Conservation (phyloP, 805 yeast genomes). For the Saccharomycopsis javanensis region DNA sequence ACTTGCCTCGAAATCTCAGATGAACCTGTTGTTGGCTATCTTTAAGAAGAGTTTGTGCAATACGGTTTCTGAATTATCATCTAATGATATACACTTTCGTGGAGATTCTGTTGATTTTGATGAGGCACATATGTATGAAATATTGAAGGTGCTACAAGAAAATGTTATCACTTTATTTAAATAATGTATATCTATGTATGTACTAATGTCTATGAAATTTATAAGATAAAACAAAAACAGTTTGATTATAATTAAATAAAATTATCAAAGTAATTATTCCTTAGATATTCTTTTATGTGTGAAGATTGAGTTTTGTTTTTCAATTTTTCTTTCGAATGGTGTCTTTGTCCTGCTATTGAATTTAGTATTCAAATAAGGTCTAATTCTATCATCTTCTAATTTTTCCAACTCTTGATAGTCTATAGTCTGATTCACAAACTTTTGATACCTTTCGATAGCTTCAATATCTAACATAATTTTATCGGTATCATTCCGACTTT, state of each 20-base stretch:
- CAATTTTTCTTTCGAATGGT: constrained; percentile 2
- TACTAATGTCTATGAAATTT: neutral
- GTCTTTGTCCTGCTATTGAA: neutral
- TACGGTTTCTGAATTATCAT: neutral
- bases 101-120: neutral
- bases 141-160: neutral
- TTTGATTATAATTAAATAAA: too few relatives aligned
- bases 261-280: neutral
- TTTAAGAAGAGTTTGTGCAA: constrained; percentile 1
- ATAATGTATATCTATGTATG: neutral
- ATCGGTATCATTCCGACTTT: constrained; percentile 21
- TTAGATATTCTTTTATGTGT: neutral
- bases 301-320: constrained; percentile 7
- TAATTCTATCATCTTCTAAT: constrained; percentile 5
- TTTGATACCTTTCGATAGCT: constrained; percentile 15
- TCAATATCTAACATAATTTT: constrained; percentile 27
- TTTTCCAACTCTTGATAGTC: constrained; percentile 7
- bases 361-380: neutral
- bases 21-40: neutral
- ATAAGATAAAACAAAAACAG: too few relatives aligned
- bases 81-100: neutral
- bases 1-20: constrained; percentile 7
- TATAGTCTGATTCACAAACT: constrained; percentile 5
- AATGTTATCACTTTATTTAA: neutral
- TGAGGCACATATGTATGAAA: neutral